Conservation (phyloP, 2,329 filamentous ascomycete species). For the Neonectria sp. region DNA sequence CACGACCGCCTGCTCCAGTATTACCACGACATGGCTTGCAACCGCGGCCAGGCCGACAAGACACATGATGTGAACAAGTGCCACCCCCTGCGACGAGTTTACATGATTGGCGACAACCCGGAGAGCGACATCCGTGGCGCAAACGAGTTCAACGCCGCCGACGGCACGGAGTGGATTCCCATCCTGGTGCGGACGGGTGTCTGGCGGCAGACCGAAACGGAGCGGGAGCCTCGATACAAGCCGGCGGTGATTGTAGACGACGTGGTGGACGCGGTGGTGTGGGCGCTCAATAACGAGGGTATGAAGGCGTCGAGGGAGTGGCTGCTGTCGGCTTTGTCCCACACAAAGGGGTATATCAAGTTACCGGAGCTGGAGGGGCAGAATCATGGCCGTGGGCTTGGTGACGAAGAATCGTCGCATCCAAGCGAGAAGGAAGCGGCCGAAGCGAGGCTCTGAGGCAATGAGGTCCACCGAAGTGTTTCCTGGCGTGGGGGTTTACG, state of each 20-base stretch:
- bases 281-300: conserved; percentile 76
- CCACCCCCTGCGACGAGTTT: conserved; percentile 79
- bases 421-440: conserved; percentile 44
- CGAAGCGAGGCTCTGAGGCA: conserved; percentile 36
- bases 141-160: conserved; percentile 78
- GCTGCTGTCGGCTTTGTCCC: conserved; percentile 48
- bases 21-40: conserved; percentile 47
- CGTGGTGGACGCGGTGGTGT: conserved; percentile 83
- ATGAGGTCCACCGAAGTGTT: conserved; percentile 1
- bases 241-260: conserved; percentile 80
- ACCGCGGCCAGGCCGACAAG: conserved; percentile 30
- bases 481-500: conserved; percentile 23
- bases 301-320: conserved; percentile 54
- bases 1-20: conserved; percentile 76
- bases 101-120: conserved; percentile 95
- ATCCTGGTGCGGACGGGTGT: conserved; percentile 88
- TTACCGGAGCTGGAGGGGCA: conserved; percentile 39
- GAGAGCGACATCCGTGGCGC: conserved; percentile 93
- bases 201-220: conserved; percentile 63
- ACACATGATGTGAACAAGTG: conserved; percentile 39
- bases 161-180: conserved; percentile 82
- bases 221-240: conserved; percentile 68
- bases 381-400: conserved; percentile 4
- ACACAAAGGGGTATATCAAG: conserved; percentile 48
- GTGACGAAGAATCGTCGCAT: conserved; percentile 29